Conservation (phyloP, 73 alveolate species). For the Paramecium pentaurelia region DNA sequence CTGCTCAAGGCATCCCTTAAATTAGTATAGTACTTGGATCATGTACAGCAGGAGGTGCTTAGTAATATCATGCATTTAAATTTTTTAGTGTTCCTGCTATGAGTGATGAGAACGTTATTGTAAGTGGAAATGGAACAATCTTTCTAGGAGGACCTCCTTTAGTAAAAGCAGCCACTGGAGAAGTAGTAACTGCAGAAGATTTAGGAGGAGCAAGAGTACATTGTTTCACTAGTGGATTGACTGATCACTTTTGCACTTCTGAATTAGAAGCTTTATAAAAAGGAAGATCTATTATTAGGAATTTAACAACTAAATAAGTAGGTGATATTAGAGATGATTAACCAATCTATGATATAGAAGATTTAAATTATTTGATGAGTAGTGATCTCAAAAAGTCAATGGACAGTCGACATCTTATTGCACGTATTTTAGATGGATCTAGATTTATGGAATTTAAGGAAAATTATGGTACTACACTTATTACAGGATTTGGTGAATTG, state of each 20-base stretch:
- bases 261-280: conserved; percentile 79
- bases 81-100: conserved; percentile 87
- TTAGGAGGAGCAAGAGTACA: conserved; percentile 95
- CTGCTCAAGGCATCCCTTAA: conserved; percentile 80
- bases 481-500: conserved; percentile 89
- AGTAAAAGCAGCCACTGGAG: conserved; percentile 97
- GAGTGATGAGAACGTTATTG: conserved; percentile 95
- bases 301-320: conserved; percentile 54
- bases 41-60: conserved; percentile 99
- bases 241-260: conserved; percentile 88
- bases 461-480: conserved; percentile 81
- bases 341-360: conserved; percentile 78
- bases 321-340: conserved; percentile 66
- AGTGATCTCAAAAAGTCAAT: conserved; percentile 67
- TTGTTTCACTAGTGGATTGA: conserved; percentile 86
- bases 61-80: conserved; percentile 8
- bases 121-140: conserved; percentile 92
- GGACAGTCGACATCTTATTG: conserved; percentile 76
- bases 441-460: conserved; percentile 92
- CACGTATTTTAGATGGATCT: conserved; percentile 92
- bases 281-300: conserved; percentile 70
- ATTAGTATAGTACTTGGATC: conserved; percentile 88
- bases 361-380: conserved; percentile 77
- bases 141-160: conserved; percentile 97
- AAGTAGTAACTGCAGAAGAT: conserved; percentile 87